Base-by-base conservation (phyloP, 345 rosid genomes). In the Gossypium mustelinum region DNA sequence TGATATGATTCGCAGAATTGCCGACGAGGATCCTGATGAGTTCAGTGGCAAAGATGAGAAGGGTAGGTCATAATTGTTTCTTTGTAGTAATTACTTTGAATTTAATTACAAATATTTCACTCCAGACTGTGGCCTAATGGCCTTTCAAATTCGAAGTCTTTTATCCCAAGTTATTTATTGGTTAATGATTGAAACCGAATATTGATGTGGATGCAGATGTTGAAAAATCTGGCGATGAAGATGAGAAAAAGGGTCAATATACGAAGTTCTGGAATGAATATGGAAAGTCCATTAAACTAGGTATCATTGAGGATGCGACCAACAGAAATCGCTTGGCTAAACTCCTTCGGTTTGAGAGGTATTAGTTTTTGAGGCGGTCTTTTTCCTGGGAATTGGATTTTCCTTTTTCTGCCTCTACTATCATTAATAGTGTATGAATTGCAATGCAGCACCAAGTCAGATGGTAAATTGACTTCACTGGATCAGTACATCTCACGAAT, bases 401-500 rank as follows among this genome's bases (percentile, higher is more conserved):
- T 24, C 70, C 44, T 59, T 27, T 29, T 25, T 66, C 67, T 54
- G 78, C 70, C 1, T 7, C 7, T 73, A 57, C 41, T 70, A 52
- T 70, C 39, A 51, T 25, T 6, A 68, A 70, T 59, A 27, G 55
- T 68, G 2, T 24, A 66, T 66, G n/a, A 18, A 66, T 66, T 11
- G 2, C 41, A 4, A 68, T 5, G 41, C 93, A 95, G 98, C 83
- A 86, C 99, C 17, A 90, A 82, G 79, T 95, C 99, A 1, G 98
- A 93, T 80, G 97, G 99, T 14, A 87, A 91, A 75, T 82, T 95
- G 83, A 91, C 98, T 78, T 93, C 98, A 39, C 87, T 95, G 43
- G 99, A 95, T 79, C 94, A 95, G 78, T 95, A 95, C 86, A 93
- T 95, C 51, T 91, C 97, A 76, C 88, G 97, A 85, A 92, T 92